Evolutionary conservation across 352 stramenopile genomes (phyloP), one percentile per base, ranked within the genome.

Genomic region (Labyrinthula sp.): DNA sequence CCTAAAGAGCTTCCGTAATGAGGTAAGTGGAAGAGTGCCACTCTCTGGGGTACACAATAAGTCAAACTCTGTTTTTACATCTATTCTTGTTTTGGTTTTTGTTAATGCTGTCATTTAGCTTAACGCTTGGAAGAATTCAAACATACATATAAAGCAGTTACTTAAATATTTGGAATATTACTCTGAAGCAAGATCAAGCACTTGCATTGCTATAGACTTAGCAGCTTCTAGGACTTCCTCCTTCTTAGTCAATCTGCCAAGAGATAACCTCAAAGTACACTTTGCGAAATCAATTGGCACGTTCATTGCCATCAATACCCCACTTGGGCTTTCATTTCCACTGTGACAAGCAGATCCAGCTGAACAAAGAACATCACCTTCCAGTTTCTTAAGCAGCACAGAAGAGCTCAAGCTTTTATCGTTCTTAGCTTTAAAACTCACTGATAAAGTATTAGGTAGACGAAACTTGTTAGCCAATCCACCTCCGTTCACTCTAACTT

Each of bases 401-500:
- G 70, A 58, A 15, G 80, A 82, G 10, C 70, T 63, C 25, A 93
- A 58, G n/a, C n/a, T n/a, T n/a, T n/a, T n/a, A n/a, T n/a, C n/a
- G n/a, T n/a, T n/a, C n/a, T n/a, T n/a, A 55, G 75, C 67, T 33
- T 70, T 61, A 47, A 95, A 76, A 30, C 79, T 80, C 34, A 97
- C 77, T 48, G 77, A 94, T 17, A 97, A 69, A 15, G 86, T 95
- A 67, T 95, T 97, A 1, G 84, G 84, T 24, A 97, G 66, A 45
- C 77, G 63, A 3, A 68, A 37, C 2, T 52, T 22, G 8, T 45
- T 27, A 17, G 14, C 20, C 15, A 31, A 33, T 31, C 30, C 33
- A 18, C 52, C 23, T 10, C 36, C 23, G 29, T 55, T 58, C 10
- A 56, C 17, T 82, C 77, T 28, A 77, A 79, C 52, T 94, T 90